phyloP scores from a whole-genome alignment of 2,329 filamentous ascomycete species.

The Ascochyta fabae region DNA sequence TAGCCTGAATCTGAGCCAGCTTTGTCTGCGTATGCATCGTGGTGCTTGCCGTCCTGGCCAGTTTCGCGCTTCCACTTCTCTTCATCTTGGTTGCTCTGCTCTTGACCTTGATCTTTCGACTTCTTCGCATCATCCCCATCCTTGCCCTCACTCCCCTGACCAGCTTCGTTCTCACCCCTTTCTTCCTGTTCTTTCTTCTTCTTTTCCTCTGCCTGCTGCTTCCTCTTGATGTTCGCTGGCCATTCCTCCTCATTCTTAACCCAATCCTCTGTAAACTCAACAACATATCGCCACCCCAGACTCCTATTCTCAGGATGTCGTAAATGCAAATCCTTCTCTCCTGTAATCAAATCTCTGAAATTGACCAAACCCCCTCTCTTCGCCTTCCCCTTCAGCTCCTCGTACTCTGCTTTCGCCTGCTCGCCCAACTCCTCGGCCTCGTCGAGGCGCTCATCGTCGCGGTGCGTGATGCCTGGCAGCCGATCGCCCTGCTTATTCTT shows the following conservation, averaged over 20 bases:
- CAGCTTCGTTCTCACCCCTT: slow-evolving; percentile 31
- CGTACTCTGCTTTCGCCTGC: slow-evolving; percentile 34
- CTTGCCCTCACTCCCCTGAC: slow-evolving; percentile 7
- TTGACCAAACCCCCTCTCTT: slow-evolving; percentile 47
- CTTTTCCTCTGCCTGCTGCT: slow-evolving; percentile 36
- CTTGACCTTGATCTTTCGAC: background rate
- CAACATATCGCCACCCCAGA: slow-evolving; percentile 58
- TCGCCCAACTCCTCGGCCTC: slow-evolving; percentile 30
- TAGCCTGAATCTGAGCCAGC: slow-evolving; percentile 23
- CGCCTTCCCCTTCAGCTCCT: slow-evolving; percentile 31
- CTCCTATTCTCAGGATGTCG: slow-evolving; percentile 54
- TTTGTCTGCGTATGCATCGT: slow-evolving; percentile 45
- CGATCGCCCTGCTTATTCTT: slow-evolving; percentile 45
- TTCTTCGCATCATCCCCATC: background rate
- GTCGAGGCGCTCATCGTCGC: slow-evolving; percentile 32
- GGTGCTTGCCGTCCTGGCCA: slow-evolving; percentile 45
- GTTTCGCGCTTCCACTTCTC: slow-evolving; percentile 30
- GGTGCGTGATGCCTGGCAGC: slow-evolving; percentile 49
- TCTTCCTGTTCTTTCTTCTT: slow-evolving; percentile 30
- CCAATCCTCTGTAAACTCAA: slow-evolving; percentile 58
- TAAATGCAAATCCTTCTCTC: slow-evolving; percentile 53
- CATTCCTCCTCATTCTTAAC: slow-evolving; percentile 58
- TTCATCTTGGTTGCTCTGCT: slow-evolving; percentile 34
- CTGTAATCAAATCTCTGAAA: slow-evolving; percentile 44
- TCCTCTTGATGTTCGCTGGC: slow-evolving; percentile 56